Base-by-base conservation (phyloP, 192 early-diverging fungal genomes). In the Geranomyces variabilis region DNA sequence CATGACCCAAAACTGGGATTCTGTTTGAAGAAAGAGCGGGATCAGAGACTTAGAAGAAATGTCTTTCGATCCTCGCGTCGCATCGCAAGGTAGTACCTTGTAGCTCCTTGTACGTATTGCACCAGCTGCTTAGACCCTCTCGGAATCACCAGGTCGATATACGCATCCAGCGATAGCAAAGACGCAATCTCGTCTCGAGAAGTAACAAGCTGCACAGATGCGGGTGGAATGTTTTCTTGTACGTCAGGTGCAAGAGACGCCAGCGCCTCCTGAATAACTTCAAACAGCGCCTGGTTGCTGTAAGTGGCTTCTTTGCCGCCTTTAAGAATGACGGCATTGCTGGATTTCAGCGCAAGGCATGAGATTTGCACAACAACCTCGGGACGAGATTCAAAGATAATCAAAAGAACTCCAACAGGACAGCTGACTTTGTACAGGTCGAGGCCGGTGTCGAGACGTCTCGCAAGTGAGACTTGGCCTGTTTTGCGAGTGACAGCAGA, bases 1-100 rank as follows among this genome's bases (percentile, higher is more conserved):
- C 97, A 73, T 99, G 97, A 49, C 97, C 97, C 30, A 99, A 85
- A n/a, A 99, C 97, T 29, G 97, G 97, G 68, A 99, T 99, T 59
- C 97, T 92, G 75, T 17, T 24, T 13, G 30, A 29, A 6, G 47
- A 49, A 53, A 53, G 7, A 7, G 24, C 15, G 17, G 3, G 4
- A 53, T n/a, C 22, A 10, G 36, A 22, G 43, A 31, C 6, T 15
- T 28, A 19, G 34, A 6, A 28, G 56, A 46, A 44, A 14, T 15
- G 19, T 55, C 51, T 55, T 55, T 55, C 26, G 15, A 3, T 3
- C 14, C 51, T 41, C 26, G 3, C 14, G 4, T n/a, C 51, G 4
- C 26, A 28, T 53, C 7, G 15, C 19, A 12, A 12, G 2, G 14
- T 17, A 10, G 43, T 85, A 92, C 92, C 89, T 84, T 17, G 96